A percentile compares a stretch with the other conserved stretches of the same genome.
These are phyloP conservation scores for Rubus idaeus DNA, from an alignment of 306 rosid species.

Conservation along the genomic window DNA sequence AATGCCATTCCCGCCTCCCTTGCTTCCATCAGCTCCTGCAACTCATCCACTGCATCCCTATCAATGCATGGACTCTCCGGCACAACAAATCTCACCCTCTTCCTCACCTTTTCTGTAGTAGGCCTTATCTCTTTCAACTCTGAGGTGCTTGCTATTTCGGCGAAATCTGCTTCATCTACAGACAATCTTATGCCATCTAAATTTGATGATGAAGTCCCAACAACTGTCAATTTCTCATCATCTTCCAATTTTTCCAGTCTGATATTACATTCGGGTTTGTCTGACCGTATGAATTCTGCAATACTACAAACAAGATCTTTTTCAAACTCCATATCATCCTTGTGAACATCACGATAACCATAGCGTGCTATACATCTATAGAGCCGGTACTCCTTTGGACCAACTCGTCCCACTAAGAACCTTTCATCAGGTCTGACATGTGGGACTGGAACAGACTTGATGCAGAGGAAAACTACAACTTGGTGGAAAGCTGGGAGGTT, in stretches of 20 bases:
- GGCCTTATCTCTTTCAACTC: constrained; percentile 67
- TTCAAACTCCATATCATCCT: constrained; percentile 85
- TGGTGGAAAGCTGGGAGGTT: constrained; percentile 98
- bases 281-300: constrained; percentile 81
- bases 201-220: constrained; percentile 74
- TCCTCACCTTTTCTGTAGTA: constrained; percentile 52
- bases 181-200: constrained; percentile 63
- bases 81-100: constrained; percentile 74
- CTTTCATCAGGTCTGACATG: constrained; percentile 88
- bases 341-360: constrained; percentile 85
- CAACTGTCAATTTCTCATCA: constrained; percentile 79
- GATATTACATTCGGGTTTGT: constrained; percentile 36
- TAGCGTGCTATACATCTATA: constrained; percentile 96
- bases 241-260: constrained; percentile 44
- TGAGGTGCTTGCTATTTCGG: constrained; percentile 46
- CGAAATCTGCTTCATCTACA: constrained; percentile 44
- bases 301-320: constrained; percentile 84
- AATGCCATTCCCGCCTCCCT: constrained; percentile 96
- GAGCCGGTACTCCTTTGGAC: constrained; percentile 84
- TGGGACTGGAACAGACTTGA: constrained; percentile 96
- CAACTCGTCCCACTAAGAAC: constrained; percentile 95
- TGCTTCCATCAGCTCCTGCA: constrained; percentile 87
- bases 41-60: constrained; percentile 55
- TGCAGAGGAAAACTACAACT: constrained; percentile 89
- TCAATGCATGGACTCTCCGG: constrained; percentile 72